Base-by-base conservation (phyloP, 106 monocot genomes). In the Dendrobium huoshanense region DNA sequence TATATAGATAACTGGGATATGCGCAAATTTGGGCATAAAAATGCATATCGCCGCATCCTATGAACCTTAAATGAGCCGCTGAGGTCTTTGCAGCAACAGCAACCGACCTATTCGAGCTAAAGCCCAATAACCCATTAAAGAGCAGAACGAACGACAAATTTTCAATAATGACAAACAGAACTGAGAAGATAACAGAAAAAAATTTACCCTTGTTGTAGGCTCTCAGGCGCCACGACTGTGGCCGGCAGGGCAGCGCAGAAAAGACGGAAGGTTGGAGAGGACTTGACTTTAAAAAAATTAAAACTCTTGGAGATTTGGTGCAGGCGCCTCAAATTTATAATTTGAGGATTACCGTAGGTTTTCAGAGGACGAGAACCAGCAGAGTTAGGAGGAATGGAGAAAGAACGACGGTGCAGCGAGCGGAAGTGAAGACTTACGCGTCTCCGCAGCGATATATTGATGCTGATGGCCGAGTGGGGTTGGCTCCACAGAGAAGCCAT, bases 401-500 rank as follows among this genome's bases (percentile, higher is more conserved):
- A 76, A 76, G 49, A 76, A 13, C 25, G n/a, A 15, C 19, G 76
- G 27, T 25, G 76, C 76, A 27, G 76, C 1, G 48, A 25, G 10
- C 47, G 48, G 15, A 76, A 27, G 2, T 17, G 25, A 27, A 76
- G 22, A 49, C 24, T 41, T 25, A 17, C 49, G 48, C 48, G 25
- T 22, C 45, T 76, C 76, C 48, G 48, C 24, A 76, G 22, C 48
- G 76, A 76, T 9, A 76, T 48, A 20, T 76, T 76, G 76, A 47
- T 49, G 76, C 45, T 16, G 44, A 45, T 75, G 43, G 74, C 44
- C 19, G 74, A 75, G 20, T 75, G 42, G 18, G 43, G 74, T 7
- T 75, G 74, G 74, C 20, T 75, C 74, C 45, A 76, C 13, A 76
- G 76, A 9, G 49, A 76, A 49, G 76, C 22, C 76, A 76, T 76